Percentiles rank a stretch among this genome's conserved stretches.
Conservation (phyloP, 345 rosid species). For the Aegle marmelos region DNA sequence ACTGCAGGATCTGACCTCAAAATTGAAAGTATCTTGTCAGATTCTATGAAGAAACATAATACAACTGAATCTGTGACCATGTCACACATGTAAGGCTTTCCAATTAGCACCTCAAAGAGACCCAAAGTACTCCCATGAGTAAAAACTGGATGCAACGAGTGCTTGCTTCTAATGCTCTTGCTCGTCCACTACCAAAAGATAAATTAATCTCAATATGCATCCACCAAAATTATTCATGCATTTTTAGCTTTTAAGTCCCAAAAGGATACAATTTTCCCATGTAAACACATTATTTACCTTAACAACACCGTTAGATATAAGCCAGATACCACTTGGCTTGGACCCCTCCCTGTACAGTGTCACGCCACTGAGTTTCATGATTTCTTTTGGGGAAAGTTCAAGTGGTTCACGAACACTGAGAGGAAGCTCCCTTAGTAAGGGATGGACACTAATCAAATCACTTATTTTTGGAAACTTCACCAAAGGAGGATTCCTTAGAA, state of each 20-base stretch:
- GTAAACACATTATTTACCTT: constrained; percentile 46
- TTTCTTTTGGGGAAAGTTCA: constrained; percentile 54
- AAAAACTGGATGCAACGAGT: constrained; percentile 85
- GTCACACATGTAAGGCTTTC: constrained; percentile 75
- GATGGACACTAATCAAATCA: constrained; percentile 60
- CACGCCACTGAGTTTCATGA: constrained; percentile 65
- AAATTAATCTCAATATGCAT: constrained; percentile 2
- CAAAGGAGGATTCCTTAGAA: constrained; percentile 82
- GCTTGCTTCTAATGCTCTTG: constrained; percentile 56
- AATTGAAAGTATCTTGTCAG: constrained; percentile 52
- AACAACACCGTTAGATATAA: constrained; percentile 80
- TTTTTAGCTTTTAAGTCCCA: background rate
- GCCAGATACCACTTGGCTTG: constrained; percentile 84
- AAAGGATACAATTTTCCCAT: constrained; percentile 4
- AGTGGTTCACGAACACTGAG: constrained; percentile 42
- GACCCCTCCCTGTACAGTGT: constrained; percentile 82
- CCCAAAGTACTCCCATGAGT: constrained; percentile 93
- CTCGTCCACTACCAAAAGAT: constrained; percentile 75
- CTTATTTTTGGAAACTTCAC: constrained; percentile 68
- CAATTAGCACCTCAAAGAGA: constrained; percentile 73
- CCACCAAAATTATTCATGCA: background rate
- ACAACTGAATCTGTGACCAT: constrained; percentile 80
- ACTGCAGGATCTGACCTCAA: constrained; percentile 60
- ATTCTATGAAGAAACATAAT: constrained; percentile 63
- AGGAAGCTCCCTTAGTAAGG: constrained; percentile 85